phyloP scores from a whole-genome alignment of 2,329 filamentous ascomycete species.

The Neonectria magnoliae region DNA sequence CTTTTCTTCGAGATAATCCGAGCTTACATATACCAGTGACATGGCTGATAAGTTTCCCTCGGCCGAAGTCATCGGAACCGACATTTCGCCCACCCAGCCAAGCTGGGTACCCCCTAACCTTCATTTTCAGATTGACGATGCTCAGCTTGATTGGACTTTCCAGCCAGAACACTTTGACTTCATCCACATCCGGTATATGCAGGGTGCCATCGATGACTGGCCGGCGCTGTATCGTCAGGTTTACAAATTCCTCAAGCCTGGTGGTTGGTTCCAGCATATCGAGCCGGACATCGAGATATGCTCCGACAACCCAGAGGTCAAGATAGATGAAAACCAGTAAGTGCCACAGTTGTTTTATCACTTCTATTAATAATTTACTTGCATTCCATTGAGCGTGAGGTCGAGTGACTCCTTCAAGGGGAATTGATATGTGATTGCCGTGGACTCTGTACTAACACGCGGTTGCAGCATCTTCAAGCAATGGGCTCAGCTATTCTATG shows the following conservation, averaged over 20 bases:
- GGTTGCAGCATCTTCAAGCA: conserved; percentile 19
- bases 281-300: conserved; percentile 27
- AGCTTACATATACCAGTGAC: conserved; percentile 3
- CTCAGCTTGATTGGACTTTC: conserved; percentile 24
- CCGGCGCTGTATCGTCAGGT: conserved; percentile 26
- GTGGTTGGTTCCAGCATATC: conserved; percentile 32
- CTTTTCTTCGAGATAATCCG: fast-evolving
- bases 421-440: neutral
- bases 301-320: conserved; percentile 21
- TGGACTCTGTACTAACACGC: neutral
- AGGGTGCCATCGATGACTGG: conserved; percentile 29
- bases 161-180: conserved; percentile 27
- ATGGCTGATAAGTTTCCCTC: conserved; percentile 29
- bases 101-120: conserved; percentile 21
- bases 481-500: conserved; percentile 32
- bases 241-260: conserved; percentile 25
- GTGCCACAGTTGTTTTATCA: neutral
- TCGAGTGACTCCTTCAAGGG: neutral
- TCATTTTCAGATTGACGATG: conserved; percentile 26
- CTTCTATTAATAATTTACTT: neutral
- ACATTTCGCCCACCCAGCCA: conserved; percentile 23
- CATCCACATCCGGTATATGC: conserved; percentile 31
- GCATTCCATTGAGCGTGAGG: neutral
- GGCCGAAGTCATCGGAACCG: conserved; percentile 21
- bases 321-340: conserved; percentile 24